These are phyloP conservation scores for Alnus glutinosa DNA, from an alignment of 306 rosid genomes.

Conservation along the genomic window DNA sequence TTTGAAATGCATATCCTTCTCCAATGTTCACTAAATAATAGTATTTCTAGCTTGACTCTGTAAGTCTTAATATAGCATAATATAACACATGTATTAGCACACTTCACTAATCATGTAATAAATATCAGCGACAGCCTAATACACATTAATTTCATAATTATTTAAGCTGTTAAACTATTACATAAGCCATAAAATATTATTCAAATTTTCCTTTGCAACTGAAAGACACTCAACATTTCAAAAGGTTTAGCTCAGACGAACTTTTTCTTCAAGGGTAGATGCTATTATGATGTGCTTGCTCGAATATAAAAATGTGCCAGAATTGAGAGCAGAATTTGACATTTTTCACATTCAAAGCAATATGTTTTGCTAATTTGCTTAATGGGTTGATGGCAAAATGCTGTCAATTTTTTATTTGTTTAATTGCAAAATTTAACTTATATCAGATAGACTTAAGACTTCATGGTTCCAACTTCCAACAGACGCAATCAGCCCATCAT, in stretches of 20 bases:
- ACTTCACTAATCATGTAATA: too few relatives aligned
- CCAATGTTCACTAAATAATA: not conserved
- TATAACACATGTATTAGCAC: not conserved
- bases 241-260: not conserved
- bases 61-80: not conserved
- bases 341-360: not conserved
- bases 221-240: not conserved
- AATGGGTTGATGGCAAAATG: not conserved
- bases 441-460: not conserved
- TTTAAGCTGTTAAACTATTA: not conserved
- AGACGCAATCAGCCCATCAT: not conserved
- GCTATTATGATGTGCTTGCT: not conserved
- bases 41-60: not conserved
- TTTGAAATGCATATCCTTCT: not conserved
- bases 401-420: not conserved
- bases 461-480: not conserved
- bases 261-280: not conserved
- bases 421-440: not conserved
- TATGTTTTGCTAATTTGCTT: not conserved
- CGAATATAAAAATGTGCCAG: not conserved
- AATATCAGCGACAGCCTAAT: too few relatives aligned
- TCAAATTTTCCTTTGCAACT: not conserved
- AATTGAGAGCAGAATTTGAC: not conserved
- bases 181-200: not conserved
- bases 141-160: not conserved